phyloP scores from a whole-genome alignment of 768 basidiomycete species.

The Lactarius hengduanensis region DNA sequence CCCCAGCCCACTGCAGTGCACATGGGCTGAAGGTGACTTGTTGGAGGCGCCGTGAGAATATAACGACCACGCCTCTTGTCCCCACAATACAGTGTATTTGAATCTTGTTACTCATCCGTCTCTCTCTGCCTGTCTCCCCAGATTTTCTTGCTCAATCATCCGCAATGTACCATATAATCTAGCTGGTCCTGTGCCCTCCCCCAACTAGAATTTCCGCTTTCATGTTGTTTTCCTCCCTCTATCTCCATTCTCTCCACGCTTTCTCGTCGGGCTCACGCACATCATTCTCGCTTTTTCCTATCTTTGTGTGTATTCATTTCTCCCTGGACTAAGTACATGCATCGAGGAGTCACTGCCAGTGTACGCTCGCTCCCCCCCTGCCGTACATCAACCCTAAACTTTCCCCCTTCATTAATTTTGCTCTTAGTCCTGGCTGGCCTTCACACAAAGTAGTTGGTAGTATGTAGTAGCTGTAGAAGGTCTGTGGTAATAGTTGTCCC shows the following conservation, averaged over 20 bases:
- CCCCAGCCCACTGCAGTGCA: conserved; percentile 6
- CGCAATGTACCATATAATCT: background rate
- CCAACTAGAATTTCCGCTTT: background rate
- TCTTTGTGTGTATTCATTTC: background rate
- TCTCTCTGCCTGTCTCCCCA: background rate
- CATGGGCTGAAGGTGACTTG: background rate
- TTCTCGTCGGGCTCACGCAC: background rate
- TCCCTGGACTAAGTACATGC: no score
- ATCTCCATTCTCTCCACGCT: background rate
- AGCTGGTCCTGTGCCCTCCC: background rate
- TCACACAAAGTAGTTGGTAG: no score
- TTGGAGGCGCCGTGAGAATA: background rate
- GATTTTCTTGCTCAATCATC: background rate
- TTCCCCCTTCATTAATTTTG: no score
- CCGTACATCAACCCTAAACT: no score
- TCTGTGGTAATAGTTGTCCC: no score
- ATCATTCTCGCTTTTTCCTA: background rate
- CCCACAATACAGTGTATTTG: background rate
- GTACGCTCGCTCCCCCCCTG: no score
- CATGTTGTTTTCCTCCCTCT: background rate
- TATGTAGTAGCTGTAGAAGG: no score
- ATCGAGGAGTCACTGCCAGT: no score
- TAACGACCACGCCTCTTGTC: background rate
- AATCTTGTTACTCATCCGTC: background rate
- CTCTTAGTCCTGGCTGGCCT: no score